Evolutionary conservation across 2,329 filamentous ascomycete species (phyloP).

Genomic region (Fusarium verticillioides): DNA sequence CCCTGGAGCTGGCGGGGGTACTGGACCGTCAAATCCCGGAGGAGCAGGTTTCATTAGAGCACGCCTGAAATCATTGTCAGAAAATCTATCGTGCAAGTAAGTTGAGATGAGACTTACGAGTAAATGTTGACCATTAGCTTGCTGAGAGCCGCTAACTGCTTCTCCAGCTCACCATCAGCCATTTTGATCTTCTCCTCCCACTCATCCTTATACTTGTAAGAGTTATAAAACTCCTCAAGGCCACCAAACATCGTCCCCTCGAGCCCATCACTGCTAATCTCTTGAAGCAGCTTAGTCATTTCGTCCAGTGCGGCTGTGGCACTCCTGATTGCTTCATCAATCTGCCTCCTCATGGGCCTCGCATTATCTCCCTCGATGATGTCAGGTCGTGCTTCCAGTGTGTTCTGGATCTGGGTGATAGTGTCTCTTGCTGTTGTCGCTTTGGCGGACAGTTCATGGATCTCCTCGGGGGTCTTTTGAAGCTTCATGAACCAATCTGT

Average conservation of each 20-base stretch:
- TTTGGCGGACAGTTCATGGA: slow-evolving; percentile 42
- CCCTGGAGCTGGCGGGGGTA: slow-evolving; percentile 28
- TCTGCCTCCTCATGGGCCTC: slow-evolving; percentile 44
- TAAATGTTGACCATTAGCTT: slow-evolving; percentile 50
- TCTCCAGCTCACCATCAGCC: slow-evolving; percentile 46
- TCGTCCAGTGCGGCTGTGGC: slow-evolving; percentile 42
- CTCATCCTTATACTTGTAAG: slow-evolving; percentile 48
- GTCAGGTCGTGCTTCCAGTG: slow-evolving; percentile 45
- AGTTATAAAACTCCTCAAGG: slow-evolving; percentile 48
- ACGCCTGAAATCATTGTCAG: slow-evolving; percentile 17
- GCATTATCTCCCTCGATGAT: slow-evolving; percentile 47
- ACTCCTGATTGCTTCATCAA: slow-evolving; percentile 44
- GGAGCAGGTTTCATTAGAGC: slow-evolving; percentile 47
- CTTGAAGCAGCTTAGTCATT: slow-evolving; percentile 47
- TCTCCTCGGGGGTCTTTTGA: slow-evolving; percentile 48
- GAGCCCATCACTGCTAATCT: slow-evolving; percentile 41
- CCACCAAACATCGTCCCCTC: slow-evolving; percentile 37
- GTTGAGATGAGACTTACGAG: slow-evolving; percentile 38
- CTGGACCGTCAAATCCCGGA: slow-evolving; percentile 14
- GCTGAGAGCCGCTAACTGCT: slow-evolving; percentile 43
- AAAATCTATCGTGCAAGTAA: too few species aligned
- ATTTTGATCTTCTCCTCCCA: slow-evolving; percentile 48
- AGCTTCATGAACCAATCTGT: slow-evolving; percentile 49
- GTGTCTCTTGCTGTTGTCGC: slow-evolving; percentile 47
- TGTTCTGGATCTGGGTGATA: slow-evolving; percentile 47